phyloP scores from a whole-genome alignment of 768 basidiomycete species.

The Fomitopsis serialis region DNA sequence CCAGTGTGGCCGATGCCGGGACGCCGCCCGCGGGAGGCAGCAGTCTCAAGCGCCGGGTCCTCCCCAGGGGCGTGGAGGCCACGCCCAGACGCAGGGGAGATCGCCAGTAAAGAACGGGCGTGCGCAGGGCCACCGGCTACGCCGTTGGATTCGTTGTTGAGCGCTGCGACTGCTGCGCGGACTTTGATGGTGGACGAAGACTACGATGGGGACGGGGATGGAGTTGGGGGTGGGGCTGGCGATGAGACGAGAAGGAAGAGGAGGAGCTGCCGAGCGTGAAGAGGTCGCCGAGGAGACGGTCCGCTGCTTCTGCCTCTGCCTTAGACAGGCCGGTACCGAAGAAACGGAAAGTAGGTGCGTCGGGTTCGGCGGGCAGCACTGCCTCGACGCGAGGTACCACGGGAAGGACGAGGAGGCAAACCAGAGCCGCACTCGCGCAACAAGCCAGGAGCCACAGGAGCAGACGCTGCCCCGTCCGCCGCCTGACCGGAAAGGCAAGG shows the following conservation, averaged over 20 bases:
- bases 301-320: slow-evolving; percentile 14
- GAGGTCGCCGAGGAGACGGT: slow-evolving; percentile 26
- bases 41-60: neutral
- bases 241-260: slow-evolving; percentile 5
- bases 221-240: slow-evolving; percentile 3
- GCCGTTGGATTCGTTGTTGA: slow-evolving; percentile 54
- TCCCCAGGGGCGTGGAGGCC: neutral
- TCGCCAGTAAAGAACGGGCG: slow-evolving; percentile 16
- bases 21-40: neutral
- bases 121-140: slow-evolving; percentile 26
- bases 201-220: slow-evolving; percentile 16
- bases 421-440: slow-evolving; percentile 1
- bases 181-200: slow-evolving; percentile 43
- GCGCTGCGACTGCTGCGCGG: slow-evolving; percentile 39
- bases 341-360: slow-evolving; percentile 24
- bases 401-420: neutral
- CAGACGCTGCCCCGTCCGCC: neutral
- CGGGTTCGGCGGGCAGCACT: neutral
- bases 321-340: slow-evolving; percentile 36
- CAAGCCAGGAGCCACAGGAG: neutral
- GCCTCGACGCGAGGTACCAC: neutral
- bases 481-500: slow-evolving; percentile 6
- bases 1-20: slow-evolving; percentile 3
- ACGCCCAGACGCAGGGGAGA: slow-evolving; percentile 19
- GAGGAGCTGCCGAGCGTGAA: neutral